Percentiles rank a stretch among this genome's conserved stretches.
phyloP scores from a whole-genome alignment of 2,329 filamentous ascomycete genomes.

The Pseudocercospora fijiensis region DNA sequence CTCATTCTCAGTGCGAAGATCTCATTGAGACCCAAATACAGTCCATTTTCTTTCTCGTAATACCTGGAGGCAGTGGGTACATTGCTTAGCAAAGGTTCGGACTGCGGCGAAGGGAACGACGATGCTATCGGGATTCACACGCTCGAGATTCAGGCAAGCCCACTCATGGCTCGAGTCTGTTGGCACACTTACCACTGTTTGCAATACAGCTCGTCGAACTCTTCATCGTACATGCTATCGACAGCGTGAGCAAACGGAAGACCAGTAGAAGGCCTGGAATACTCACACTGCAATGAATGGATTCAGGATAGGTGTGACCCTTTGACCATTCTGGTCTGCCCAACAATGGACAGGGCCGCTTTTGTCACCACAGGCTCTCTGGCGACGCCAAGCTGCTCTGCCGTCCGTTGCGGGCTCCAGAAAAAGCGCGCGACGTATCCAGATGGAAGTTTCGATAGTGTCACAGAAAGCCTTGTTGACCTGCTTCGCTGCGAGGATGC shows the following conservation, averaged over 20 bases:
- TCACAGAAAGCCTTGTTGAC: not conserved
- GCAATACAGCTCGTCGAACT: not conserved
- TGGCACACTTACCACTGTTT: not conserved
- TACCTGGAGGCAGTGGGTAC: not conserved
- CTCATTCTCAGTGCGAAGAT: not conserved
- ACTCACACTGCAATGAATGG: conserved; percentile 3
- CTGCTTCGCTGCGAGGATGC: conserved; percentile 7
- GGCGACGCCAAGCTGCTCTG: not conserved
- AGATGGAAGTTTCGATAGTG: not conserved
- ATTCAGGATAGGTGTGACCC: not conserved
- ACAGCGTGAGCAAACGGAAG: not conserved
- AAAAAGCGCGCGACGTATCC: conserved; percentile 8
- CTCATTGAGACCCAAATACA: conserved; percentile 1
- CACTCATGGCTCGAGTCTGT: not conserved
- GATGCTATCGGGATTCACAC: not conserved
- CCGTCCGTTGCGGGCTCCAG: not conserved
- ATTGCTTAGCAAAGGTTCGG: not conserved
- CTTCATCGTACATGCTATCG: not conserved
- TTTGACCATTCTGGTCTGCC: not conserved
- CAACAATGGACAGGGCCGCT: not conserved
- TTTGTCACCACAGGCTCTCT: too few species aligned
- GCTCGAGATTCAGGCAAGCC: not conserved
- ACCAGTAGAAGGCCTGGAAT: not conserved
- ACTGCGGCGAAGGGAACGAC: not conserved
- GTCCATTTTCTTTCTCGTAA: not conserved